Conservation (phyloP, 306 rosid genomes). For the Fragaria iinumae region DNA sequence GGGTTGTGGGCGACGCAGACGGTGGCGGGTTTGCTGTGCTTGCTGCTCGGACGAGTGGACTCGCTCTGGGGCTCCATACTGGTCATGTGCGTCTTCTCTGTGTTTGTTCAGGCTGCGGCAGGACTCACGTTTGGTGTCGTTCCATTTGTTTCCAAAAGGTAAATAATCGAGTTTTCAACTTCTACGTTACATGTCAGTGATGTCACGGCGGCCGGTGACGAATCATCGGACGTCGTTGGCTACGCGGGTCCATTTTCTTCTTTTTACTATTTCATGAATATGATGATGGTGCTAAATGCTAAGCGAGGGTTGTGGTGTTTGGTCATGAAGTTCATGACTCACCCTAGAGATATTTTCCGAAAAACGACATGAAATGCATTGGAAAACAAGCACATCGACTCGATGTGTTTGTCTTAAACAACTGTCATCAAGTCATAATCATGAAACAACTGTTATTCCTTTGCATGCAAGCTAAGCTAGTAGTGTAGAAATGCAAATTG, state of each 20-base stretch:
- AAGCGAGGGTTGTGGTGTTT: not conserved
- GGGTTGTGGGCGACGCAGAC: constrained; percentile 49
- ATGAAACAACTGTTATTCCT: not conserved
- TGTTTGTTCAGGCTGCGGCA: constrained; percentile 52
- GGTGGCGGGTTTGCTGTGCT: constrained; percentile 45
- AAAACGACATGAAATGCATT: not conserved
- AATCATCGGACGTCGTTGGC: not conserved
- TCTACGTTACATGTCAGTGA: not conserved
- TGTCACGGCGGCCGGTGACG: not conserved
- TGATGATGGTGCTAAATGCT: not conserved
- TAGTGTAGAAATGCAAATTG: not conserved
- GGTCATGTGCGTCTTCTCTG: constrained; percentile 49
- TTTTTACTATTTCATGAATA: not conserved
- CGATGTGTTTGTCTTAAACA: not conserved
- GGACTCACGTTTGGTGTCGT: constrained; percentile 60
- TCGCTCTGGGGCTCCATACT: constrained; percentile 45
- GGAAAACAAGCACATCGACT: not conserved
- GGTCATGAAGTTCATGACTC: not conserved
- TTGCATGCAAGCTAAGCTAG: constrained; percentile 1
- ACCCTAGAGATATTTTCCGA: not conserved
- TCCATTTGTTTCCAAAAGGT: constrained; percentile 58
- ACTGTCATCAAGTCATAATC: not conserved
- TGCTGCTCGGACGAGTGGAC: constrained; percentile 43
- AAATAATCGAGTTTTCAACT: not conserved
- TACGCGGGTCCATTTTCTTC: not conserved